These are phyloP conservation scores for Beauveria pseudobassiana DNA, from an alignment of 2,329 filamentous ascomycete species.

Conservation along the genomic window DNA sequence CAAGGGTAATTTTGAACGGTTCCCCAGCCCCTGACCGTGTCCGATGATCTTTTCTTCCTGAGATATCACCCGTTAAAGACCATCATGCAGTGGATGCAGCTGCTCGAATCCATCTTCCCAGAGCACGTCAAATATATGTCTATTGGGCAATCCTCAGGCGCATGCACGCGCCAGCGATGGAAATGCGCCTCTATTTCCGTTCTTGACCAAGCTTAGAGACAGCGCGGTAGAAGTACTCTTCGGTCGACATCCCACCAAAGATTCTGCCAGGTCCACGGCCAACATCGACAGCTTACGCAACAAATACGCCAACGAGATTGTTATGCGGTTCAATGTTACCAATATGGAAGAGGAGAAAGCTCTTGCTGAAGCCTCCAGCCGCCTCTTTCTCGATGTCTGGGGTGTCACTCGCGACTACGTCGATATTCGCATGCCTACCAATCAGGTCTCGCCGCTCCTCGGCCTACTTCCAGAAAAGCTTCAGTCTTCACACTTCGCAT, in stretches of 20 bases:
- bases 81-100: slow-evolving; percentile 83
- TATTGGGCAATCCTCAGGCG: slow-evolving; percentile 66
- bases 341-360: slow-evolving; percentile 60
- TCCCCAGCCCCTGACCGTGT: slow-evolving; percentile 23
- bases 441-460: slow-evolving; percentile 71
- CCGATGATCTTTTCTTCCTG: slow-evolving; percentile 79
- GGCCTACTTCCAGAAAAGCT: slow-evolving; percentile 70
- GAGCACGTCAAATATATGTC: slow-evolving; percentile 65
- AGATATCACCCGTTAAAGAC: slow-evolving; percentile 84
- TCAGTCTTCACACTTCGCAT: slow-evolving; percentile 59
- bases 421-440: slow-evolving; percentile 71
- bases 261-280: slow-evolving; percentile 16
- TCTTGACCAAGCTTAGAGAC: slow-evolving; percentile 44
- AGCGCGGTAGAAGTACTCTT: slow-evolving; percentile 43
- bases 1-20: slow-evolving; percentile 24
- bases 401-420: slow-evolving; percentile 73
- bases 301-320: slow-evolving; percentile 71
- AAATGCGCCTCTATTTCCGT: slow-evolving; percentile 33
- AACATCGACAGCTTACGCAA: slow-evolving; percentile 27
- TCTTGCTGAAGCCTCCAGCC: slow-evolving; percentile 63
- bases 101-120: slow-evolving; percentile 85
- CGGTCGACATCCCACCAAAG: slow-evolving; percentile 32
- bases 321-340: slow-evolving; percentile 78
- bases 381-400: slow-evolving; percentile 86
- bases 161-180: slow-evolving; percentile 13